These are phyloP conservation scores for Metschnikowia santaceciliae DNA, from an alignment of 805 yeast genomes.

Conservation along the genomic window DNA sequence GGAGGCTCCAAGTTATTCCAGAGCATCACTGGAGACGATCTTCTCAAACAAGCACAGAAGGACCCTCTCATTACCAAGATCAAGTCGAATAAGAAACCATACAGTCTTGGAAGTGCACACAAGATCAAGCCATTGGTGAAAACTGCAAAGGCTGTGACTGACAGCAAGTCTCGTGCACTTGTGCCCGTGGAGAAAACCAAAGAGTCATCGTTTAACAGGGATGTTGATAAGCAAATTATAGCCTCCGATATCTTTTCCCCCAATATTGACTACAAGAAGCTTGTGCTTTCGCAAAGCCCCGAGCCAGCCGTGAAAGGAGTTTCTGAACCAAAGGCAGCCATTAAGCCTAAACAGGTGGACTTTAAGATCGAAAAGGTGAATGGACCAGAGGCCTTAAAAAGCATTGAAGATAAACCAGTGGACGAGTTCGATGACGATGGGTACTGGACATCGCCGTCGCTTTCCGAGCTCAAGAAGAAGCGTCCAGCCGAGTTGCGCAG, in stretches of 20 bases:
- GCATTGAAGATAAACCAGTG: conserved; percentile 15
- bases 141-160: conserved; percentile 10
- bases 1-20: conserved; percentile 72
- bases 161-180: background rate
- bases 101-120: conserved; percentile 54
- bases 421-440: conserved; percentile 60
- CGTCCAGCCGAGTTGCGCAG: conserved; percentile 60
- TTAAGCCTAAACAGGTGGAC: conserved; percentile 28
- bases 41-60: conserved; percentile 18
- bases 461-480: conserved; percentile 56
- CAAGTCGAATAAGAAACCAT: conserved; percentile 47
- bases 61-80: conserved; percentile 24
- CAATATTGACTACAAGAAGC: conserved; percentile 47
- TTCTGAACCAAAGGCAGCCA: conserved; percentile 6
- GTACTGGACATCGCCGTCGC: conserved; percentile 82
- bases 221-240: conserved; percentile 64
- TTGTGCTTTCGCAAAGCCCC: conserved; percentile 37
- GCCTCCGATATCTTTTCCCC: conserved; percentile 72
- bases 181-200: background rate
- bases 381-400: conserved; percentile 2
- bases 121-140: conserved; percentile 54
- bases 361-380: conserved; percentile 20
- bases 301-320: background rate
- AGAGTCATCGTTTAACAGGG: conserved; percentile 2
- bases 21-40: conserved; percentile 33